A percentile compares a stretch with the other conserved stretches of the same genome.
phyloP scores from a whole-genome alignment of 257 asterid genomes.

The Coffea eugenioides region DNA sequence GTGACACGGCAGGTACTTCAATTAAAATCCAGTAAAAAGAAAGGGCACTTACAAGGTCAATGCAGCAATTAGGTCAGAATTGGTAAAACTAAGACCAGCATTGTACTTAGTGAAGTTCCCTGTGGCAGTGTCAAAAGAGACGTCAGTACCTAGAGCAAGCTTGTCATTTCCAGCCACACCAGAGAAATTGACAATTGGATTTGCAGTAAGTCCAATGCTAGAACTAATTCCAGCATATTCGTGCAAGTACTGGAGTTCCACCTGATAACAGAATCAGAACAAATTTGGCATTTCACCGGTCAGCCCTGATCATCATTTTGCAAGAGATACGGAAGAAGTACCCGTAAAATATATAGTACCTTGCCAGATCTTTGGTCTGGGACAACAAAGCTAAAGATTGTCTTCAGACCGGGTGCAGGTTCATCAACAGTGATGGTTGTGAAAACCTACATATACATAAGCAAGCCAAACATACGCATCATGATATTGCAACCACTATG shows the following conservation, averaged over 20 bases:
- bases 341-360: slow-evolving; percentile 36
- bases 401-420: slow-evolving; percentile 96
- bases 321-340: slow-evolving; percentile 3
- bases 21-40: background rate
- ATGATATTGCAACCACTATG: background rate
- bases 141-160: slow-evolving; percentile 71
- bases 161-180: slow-evolving; percentile 79
- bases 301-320: background rate
- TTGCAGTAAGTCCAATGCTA: slow-evolving; percentile 81
- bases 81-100: slow-evolving; percentile 64
- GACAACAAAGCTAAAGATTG: slow-evolving; percentile 70
- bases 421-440: slow-evolving; percentile 75
- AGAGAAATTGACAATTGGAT: slow-evolving; percentile 86
- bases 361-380: slow-evolving; percentile 95
- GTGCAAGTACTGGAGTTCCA: slow-evolving; percentile 90
- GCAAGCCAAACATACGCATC: background rate
- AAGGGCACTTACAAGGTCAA: slow-evolving; percentile 62
- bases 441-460: slow-evolving; percentile 49
- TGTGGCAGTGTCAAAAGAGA: slow-evolving; percentile 86
- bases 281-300: background rate
- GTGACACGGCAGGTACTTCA: background rate
- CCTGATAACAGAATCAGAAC: slow-evolving; percentile 40
- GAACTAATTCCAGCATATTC: slow-evolving; percentile 93
- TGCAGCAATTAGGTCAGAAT: slow-evolving; percentile 80
- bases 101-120: slow-evolving; percentile 74